Percentiles rank a stretch among this genome's conserved stretches.
These are phyloP conservation scores for Globisporangium polare DNA, from an alignment of 352 stramenopile genomes.

Conservation along the genomic window DNA sequence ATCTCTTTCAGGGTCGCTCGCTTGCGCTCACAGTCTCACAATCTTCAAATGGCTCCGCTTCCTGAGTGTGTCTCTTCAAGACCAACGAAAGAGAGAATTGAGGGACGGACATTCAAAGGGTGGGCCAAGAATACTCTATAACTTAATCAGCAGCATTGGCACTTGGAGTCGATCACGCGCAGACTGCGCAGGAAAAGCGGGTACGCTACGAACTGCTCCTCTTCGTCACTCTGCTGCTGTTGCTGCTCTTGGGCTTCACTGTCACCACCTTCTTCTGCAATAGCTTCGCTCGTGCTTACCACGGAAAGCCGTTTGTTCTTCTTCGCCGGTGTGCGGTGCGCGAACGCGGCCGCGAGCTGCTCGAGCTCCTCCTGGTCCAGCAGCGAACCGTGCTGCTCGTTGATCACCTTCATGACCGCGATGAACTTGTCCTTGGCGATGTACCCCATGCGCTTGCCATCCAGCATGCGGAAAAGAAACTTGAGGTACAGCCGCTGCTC, in stretches of 20 bases:
- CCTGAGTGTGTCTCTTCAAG: not conserved
- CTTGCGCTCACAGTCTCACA: not conserved
- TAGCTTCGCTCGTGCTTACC: slow-evolving; percentile 15
- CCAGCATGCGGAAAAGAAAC: slow-evolving; percentile 72
- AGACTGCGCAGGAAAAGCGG: slow-evolving; percentile 69
- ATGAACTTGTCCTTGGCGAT: slow-evolving; percentile 70
- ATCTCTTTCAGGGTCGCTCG: not conserved
- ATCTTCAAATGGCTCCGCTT: too few relatives aligned
- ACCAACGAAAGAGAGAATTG: not conserved
- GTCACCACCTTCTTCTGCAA: slow-evolving; percentile 9
- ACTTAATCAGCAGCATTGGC: slow-evolving; percentile 19
- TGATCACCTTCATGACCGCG: slow-evolving; percentile 69
- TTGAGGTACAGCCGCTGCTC: slow-evolving; percentile 82
- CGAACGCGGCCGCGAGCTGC: slow-evolving; percentile 63
- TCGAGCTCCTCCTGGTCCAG: slow-evolving; percentile 59
- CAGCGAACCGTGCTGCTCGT: slow-evolving; percentile 61
- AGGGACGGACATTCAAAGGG: too few relatives aligned
- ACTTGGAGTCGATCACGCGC: slow-evolving; percentile 47
- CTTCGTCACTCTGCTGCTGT: slow-evolving; percentile 10
- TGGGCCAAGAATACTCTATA: slow-evolving; percentile 10
- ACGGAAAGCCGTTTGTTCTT: slow-evolving; percentile 22
- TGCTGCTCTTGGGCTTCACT: slow-evolving; percentile 9
- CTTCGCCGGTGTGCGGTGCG: slow-evolving; percentile 17
- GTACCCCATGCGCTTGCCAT: slow-evolving; percentile 60
- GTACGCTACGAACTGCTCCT: slow-evolving; percentile 50